Conservation (phyloP, 805 yeast genomes). For the Babjeviella inositovora region DNA sequence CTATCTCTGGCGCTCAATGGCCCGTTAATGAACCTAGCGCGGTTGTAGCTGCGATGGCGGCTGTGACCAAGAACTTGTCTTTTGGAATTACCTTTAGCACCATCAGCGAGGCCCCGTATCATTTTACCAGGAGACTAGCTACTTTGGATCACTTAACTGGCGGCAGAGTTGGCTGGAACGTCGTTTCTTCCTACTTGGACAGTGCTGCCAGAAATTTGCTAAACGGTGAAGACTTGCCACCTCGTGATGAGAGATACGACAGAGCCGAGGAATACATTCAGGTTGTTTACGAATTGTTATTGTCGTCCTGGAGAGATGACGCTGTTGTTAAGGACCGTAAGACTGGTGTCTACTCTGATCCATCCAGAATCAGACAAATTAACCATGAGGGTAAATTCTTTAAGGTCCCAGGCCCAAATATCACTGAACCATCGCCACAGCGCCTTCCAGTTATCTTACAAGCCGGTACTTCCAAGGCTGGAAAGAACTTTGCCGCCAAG, state of each 20-base stretch:
- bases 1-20: constrained; percentile 10
- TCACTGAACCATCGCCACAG: constrained; percentile 24
- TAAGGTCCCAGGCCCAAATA: constrained; percentile 24
- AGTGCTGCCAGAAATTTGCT: constrained; percentile 21
- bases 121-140: constrained; percentile 22
- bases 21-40: constrained; percentile 22
- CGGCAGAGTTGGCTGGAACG: constrained; percentile 30
- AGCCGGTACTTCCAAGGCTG: constrained; percentile 24
- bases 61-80: constrained; percentile 19
- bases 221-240: constrained; percentile 16
- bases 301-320: constrained; percentile 27
- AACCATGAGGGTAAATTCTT: constrained; percentile 21
- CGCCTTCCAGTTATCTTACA: constrained; percentile 24
- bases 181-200: constrained; percentile 25
- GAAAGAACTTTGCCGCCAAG: constrained; percentile 22
- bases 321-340: constrained; percentile 12
- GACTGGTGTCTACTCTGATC: constrained; percentile 17
- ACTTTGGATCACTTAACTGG: constrained; percentile 23
- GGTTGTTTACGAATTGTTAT: constrained; percentile 18
- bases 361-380: constrained; percentile 20
- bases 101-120: constrained; percentile 22
- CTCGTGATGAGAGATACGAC: constrained; percentile 21
- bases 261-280: constrained; percentile 21
- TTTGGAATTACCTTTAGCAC: constrained; percentile 26
- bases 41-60: constrained; percentile 21